These are phyloP conservation scores for Amaranthus palmeri DNA, from an alignment of 148 eudicot species.

Conservation along the genomic window DNA sequence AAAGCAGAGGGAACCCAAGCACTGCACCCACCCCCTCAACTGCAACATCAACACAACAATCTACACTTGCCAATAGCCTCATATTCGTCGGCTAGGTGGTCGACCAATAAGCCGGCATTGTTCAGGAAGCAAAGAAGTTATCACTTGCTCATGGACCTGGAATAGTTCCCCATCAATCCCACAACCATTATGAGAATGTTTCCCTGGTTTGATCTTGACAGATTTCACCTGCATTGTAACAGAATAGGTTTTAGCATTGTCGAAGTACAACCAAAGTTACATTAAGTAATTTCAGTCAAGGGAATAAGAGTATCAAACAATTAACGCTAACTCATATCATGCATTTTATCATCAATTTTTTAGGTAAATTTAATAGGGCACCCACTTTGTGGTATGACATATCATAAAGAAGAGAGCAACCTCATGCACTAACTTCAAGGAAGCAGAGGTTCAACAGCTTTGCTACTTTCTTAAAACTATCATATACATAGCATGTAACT, in stretches of 20 bases:
- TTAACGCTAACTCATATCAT: background rate
- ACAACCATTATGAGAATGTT: constrained; percentile 69
- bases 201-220: constrained; percentile 89
- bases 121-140: constrained; percentile 73
- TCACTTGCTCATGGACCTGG: constrained; percentile 74
- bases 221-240: constrained; percentile 72
- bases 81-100: constrained; percentile 39
- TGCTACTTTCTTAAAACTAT: background rate
- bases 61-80: constrained; percentile 23
- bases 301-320: background rate
- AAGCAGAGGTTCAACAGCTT: background rate
- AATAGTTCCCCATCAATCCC: constrained; percentile 98
- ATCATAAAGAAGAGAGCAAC: background rate
- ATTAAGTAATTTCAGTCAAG: background rate
- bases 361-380: background rate
- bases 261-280: background rate
- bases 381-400: background rate
- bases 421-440: background rate
- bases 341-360: background rate
- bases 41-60: constrained; percentile 7
- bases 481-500: background rate
- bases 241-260: constrained; percentile 16
- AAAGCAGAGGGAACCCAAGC: constrained; percentile 16
- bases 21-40: background rate
- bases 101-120: constrained; percentile 97